Conservation (phyloP, 2,329 filamentous ascomycete genomes). For the Ceratocystis alfenasii region DNA sequence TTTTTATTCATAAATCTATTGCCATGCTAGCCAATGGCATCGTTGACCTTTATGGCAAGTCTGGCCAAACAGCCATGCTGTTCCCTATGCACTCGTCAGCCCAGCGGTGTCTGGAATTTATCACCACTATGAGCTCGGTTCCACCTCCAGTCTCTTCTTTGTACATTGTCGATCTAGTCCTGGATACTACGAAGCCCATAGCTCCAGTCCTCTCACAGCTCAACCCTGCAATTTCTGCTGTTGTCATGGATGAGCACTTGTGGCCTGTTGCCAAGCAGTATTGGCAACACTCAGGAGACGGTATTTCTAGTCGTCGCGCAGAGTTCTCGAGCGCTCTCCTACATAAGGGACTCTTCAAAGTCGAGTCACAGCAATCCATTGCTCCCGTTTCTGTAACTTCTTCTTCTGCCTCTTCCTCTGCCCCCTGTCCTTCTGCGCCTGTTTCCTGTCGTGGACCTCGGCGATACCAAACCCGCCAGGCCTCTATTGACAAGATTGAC, state of each 20-base stretch:
- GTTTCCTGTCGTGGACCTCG: constrained; percentile 34
- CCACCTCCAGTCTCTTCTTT: constrained; percentile 39
- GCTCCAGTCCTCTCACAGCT: constrained; percentile 43
- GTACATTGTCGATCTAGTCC: constrained; percentile 46
- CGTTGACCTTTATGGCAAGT: constrained; percentile 47
- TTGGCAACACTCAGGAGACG: constrained; percentile 94
- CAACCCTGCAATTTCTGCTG: constrained; percentile 51
- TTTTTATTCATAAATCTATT: constrained; percentile 83
- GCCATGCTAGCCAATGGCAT: constrained; percentile 60
- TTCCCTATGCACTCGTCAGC: constrained; percentile 65
- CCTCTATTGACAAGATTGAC: constrained; percentile 18
- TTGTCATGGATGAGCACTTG: constrained; percentile 56
- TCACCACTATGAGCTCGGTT: constrained; percentile 38
- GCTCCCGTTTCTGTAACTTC: not conserved
- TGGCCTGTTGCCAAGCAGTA: constrained; percentile 77
- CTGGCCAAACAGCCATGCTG: constrained; percentile 61
- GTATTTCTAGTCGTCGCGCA: constrained; percentile 77
- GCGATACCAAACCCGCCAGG: constrained; percentile 25
- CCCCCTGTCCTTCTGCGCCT: constrained; percentile 21
- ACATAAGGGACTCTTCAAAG: constrained; percentile 48
- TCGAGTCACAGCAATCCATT: constrained; percentile 15
- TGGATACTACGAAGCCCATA: constrained; percentile 44
- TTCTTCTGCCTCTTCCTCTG: constrained; percentile 26
- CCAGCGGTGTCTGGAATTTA: constrained; percentile 61
- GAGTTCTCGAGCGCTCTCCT: constrained; percentile 77